Percentiles rank a stretch among this genome's conserved stretches.
These are phyloP conservation scores for Solanum paucissectum DNA, from an alignment of 257 asterid genomes.

Conservation along the genomic window DNA sequence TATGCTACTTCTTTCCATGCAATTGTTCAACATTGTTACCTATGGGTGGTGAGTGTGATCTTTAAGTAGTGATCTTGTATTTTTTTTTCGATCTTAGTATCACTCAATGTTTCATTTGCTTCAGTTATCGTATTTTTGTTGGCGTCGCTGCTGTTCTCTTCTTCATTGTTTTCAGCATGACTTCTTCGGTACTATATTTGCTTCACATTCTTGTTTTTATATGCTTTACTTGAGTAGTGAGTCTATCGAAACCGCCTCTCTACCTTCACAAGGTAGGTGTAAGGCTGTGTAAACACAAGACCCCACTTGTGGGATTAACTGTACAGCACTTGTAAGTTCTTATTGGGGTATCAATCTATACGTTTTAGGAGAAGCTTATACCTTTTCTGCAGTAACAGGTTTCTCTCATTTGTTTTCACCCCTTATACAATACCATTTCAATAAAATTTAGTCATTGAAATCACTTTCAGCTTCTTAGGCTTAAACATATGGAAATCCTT, in stretches of 20 bases:
- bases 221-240: neutral
- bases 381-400: neutral
- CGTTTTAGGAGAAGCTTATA: neutral
- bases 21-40: neutral
- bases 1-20: neutral
- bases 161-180: neutral
- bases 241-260: neutral
- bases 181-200: neutral
- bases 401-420: neutral
- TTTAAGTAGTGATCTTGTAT: neutral
- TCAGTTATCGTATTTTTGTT: neutral
- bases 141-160: neutral
- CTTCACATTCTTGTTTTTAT: neutral
- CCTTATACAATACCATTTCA: neutral
- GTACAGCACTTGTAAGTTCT: neutral
- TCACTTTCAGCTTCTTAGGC: neutral
- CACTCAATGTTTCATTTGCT: neutral
- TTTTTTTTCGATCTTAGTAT: neutral
- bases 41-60: neutral
- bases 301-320: neutral
- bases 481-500: neutral
- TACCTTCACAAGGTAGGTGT: neutral
- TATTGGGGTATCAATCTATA: neutral
- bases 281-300: neutral
- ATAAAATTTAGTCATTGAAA: neutral